Conservation (phyloP, 495 filamentous ascomycete genomes). For the Xylaria flabelliformis region DNA sequence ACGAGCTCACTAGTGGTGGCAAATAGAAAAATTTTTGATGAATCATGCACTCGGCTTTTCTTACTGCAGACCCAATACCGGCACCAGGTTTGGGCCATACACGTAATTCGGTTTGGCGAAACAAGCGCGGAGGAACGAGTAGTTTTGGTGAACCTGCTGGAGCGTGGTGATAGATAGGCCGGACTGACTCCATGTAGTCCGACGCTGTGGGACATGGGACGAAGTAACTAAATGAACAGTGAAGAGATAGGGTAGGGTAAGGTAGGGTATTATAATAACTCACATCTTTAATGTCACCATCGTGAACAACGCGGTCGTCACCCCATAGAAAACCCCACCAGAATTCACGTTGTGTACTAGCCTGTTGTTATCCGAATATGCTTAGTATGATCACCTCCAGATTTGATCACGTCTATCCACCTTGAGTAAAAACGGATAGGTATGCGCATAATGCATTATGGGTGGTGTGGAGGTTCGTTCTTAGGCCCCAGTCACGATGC, state of each 20-base stretch:
- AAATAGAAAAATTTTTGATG: background rate
- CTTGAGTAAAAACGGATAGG: background rate
- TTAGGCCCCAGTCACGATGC: slow-evolving; percentile 4
- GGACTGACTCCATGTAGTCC: background rate
- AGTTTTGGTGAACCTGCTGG: background rate
- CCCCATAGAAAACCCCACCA: background rate
- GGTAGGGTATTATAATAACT: slow-evolving; percentile 3
- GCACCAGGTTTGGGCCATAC: background rate
- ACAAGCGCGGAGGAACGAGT: background rate
- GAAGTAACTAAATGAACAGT: background rate
- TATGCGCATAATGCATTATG: slow-evolving; percentile 7
- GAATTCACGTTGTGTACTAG: slow-evolving; percentile 6
- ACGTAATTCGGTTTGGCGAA: background rate
- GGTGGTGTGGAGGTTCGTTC: slow-evolving; percentile 15
- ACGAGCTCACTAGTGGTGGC: background rate
- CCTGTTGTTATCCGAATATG: background rate
- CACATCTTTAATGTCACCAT: slow-evolving; percentile 17
- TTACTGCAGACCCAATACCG: background rate
- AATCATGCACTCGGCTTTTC: slow-evolving; percentile 5
- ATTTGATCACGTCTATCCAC: background rate
- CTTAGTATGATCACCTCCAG: background rate
- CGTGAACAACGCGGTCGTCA: slow-evolving; percentile 2
- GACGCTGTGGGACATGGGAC: background rate
- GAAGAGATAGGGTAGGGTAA: background rate
- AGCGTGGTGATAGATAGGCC: background rate